Evolutionary conservation across 768 basidiomycete genomes (phyloP).

Genomic region (Pleurotus pulmonarius): DNA sequence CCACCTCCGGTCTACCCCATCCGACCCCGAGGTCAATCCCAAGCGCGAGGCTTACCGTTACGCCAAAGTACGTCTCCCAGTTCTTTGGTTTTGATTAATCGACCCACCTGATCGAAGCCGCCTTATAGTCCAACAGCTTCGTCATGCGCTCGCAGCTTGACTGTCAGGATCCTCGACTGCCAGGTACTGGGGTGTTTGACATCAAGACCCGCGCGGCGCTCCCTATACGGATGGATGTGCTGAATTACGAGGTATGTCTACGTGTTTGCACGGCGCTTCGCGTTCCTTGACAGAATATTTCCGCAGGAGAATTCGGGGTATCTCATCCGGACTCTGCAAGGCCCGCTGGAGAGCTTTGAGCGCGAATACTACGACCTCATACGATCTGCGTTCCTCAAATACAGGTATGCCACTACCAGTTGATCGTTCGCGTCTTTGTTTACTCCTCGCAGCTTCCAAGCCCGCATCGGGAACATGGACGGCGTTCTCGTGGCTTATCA

Average conservation of each 20-base stretch:
- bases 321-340: constrained; percentile 59
- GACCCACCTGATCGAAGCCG: not conserved
- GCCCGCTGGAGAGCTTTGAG: constrained; percentile 79
- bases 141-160: constrained; percentile 96
- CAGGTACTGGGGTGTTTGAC: constrained; percentile 91
- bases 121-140: constrained; percentile 49
- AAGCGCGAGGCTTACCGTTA: constrained; percentile 81
- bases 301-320: constrained; percentile 76
- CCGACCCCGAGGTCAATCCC: constrained; percentile 25
- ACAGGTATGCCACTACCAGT: constrained; percentile 46
- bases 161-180: constrained; percentile 74
- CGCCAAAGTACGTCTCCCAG: constrained; percentile 53
- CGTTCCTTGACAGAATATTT: not conserved
- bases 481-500: constrained; percentile 88
- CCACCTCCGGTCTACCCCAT: constrained; percentile 39
- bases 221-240: constrained; percentile 77
- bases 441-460: constrained; percentile 71
- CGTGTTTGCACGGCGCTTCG: not conserved
- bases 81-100: not conserved
- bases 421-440: not conserved
- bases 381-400: constrained; percentile 92
- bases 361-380: constrained; percentile 93
- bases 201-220: constrained; percentile 91
- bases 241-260: constrained; percentile 67
- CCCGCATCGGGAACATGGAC: constrained; percentile 95